Conservation (phyloP, 352 stramenopile genomes). For the Stramenopiles sp. region DNA sequence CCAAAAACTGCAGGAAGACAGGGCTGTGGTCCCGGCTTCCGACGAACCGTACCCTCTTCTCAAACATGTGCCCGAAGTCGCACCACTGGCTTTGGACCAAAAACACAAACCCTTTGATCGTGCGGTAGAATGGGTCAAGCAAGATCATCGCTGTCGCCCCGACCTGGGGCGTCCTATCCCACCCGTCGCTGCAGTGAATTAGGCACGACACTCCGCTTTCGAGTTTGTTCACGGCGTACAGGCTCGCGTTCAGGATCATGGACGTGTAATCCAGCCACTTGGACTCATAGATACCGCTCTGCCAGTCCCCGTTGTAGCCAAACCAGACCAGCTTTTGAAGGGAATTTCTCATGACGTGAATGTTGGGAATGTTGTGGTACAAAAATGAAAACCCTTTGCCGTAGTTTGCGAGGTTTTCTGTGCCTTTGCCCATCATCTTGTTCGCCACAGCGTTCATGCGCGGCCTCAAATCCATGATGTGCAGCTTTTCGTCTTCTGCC, state of each 20-base stretch:
- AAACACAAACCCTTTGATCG: conserved; percentile 44
- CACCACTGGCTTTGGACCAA: conserved; percentile 70
- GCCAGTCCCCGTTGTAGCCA: conserved; percentile 14
- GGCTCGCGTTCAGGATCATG: conserved; percentile 34
- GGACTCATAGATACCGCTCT: conserved; percentile 19
- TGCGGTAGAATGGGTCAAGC: conserved; percentile 61
- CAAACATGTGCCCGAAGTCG: conserved; percentile 58
- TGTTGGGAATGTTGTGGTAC: conserved; percentile 74
- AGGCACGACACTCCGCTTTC: conserved; percentile 39
- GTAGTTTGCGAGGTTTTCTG: conserved; percentile 48
- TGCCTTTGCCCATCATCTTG: conserved; percentile 57
- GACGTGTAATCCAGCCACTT: conserved; percentile 45
- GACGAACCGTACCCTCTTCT: conserved; percentile 47
- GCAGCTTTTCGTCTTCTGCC: too few relatives aligned
- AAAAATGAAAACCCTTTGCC: conserved; percentile 44
- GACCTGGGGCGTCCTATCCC: conserved; percentile 71
- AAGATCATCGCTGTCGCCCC: conserved; percentile 56
- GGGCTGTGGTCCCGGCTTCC: conserved; percentile 23
- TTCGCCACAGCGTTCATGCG: conserved; percentile 68
- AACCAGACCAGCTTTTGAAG: conserved; percentile 41
- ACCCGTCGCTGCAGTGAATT: conserved; percentile 70
- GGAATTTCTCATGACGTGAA: conserved; percentile 69
- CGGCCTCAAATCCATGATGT: conserved; percentile 64
- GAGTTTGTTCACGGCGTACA: conserved; percentile 59
- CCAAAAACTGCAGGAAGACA: conserved; percentile 65